These are phyloP conservation scores for Erythrobasidium yunnanense DNA, from an alignment of 768 basidiomycete species.

Conservation along the genomic window DNA sequence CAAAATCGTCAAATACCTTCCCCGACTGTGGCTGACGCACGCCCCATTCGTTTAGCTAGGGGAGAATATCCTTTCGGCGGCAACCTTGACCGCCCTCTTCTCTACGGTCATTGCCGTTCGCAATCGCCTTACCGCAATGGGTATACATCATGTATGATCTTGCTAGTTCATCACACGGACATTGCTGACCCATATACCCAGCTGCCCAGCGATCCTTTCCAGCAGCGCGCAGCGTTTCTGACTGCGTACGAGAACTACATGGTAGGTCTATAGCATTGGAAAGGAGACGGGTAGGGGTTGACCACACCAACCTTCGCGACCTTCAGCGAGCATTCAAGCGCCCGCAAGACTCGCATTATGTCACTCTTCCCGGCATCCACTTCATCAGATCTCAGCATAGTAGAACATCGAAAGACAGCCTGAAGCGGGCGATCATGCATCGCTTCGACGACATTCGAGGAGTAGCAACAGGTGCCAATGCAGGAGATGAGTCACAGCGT, in stretches of 20 bases:
- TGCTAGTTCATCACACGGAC: too few relatives aligned
- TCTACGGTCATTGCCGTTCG: slow-evolving; percentile 22
- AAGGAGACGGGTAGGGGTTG: too few relatives aligned
- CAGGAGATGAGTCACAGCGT: not conserved
- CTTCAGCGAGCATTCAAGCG: not conserved
- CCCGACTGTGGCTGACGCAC: not conserved
- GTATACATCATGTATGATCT: slow-evolving; percentile 11
- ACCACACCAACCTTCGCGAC: too few relatives aligned
- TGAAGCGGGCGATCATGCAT: slow-evolving; percentile 15
- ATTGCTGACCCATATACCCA: not conserved
- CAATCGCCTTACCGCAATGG: slow-evolving; percentile 8
- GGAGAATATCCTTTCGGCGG: slow-evolving; percentile 7
- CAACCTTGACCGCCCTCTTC: slow-evolving; percentile 23
- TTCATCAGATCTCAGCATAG: slow-evolving; percentile 16
- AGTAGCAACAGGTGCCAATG: too few relatives aligned
- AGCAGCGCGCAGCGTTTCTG: slow-evolving; percentile 16
- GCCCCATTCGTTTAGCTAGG: not conserved
- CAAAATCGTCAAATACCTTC: not conserved
- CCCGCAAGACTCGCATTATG: not conserved
- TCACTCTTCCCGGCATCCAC: slow-evolving; percentile 5
- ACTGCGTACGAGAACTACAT: not conserved
- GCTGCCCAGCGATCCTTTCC: slow-evolving; percentile 25
- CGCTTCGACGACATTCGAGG: slow-evolving; percentile 25
- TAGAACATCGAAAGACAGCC: slow-evolving; percentile 3
- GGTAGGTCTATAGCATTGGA: too few relatives aligned